These are phyloP conservation scores for Picochlorum sp. DNA, from an alignment of 139 green algal genomes.

Conservation along the genomic window DNA sequence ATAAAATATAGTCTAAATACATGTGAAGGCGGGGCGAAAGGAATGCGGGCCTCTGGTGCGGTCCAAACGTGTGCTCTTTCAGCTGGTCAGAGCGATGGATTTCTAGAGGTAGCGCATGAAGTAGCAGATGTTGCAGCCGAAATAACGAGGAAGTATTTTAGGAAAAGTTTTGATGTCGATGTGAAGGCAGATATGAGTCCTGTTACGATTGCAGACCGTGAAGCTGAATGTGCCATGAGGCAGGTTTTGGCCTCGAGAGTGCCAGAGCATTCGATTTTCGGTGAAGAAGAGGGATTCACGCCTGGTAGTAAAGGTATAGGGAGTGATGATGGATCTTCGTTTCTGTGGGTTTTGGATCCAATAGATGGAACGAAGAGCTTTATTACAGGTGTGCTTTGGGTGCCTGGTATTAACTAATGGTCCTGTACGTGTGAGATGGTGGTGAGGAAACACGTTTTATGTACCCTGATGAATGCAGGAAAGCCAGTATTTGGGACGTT, in stretches of 20 bases:
- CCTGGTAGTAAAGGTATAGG: neutral
- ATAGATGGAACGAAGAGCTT: conserved; percentile 99
- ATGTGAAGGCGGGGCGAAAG: too few relatives aligned
- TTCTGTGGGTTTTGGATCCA: conserved; percentile 92
- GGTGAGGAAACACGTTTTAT: neutral
- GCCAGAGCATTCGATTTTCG: conserved; percentile 76
- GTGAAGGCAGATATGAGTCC: conserved; percentile 68
- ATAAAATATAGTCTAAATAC: too few relatives aligned
- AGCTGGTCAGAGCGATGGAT: neutral
- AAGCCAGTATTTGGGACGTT: conserved; percentile 97
- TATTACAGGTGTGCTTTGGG: too few relatives aligned
- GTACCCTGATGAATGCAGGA: conserved; percentile 23
- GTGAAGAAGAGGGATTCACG: conserved; percentile 75
- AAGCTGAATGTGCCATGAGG: conserved; percentile 75
- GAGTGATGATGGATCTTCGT: conserved; percentile 16
- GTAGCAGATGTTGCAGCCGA: conserved; percentile 60
- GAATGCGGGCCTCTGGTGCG: too few relatives aligned
- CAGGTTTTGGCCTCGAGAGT: conserved; percentile 35
- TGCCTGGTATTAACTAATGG: neutral
- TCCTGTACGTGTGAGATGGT: neutral
- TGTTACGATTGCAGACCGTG: conserved; percentile 66
- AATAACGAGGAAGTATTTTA: conserved; percentile 66
- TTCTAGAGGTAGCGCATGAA: conserved; percentile 46
- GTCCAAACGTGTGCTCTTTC: neutral
- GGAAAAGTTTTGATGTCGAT: conserved; percentile 58